Evolutionary conservation across 352 stramenopile genomes (phyloP), one percentile per base, ranked within the genome.

Genomic region (Phytophthora syringae): DNA sequence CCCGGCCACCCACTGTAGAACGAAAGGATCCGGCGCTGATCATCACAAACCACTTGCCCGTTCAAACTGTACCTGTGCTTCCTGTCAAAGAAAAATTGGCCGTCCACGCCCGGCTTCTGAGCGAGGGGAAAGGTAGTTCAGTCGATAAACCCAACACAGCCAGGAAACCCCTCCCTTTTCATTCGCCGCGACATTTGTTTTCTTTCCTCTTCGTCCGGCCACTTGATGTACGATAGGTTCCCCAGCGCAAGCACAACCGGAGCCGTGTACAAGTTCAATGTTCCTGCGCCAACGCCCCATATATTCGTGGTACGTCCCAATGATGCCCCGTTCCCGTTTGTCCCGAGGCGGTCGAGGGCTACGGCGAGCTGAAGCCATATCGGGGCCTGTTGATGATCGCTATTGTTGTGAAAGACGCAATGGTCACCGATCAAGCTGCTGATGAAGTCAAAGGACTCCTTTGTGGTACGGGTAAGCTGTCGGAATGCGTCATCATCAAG

Each of bases 31-130:
- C 58, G 18, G 1, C 51, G 44, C 15, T 37, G 13, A 16, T 68
- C 64, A 20, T 68, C 52, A 32, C 58, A 65, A 5, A 65, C 48
- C 2, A 73, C 30, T 39, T 64, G 58, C 3, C 18, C 64, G 21
- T 73, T 73, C 2, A 73, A 12, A 32, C 52, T 64, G 32, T 64
- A 73, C 1, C 64, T 25, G 2, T 42, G 37, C 42, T 73, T 72
- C 7, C 57, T n/a, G 21, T 72, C 37, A 36, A 64, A 73, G 22
- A 53, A 52, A 18, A 27, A 49, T 13, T 37, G 24, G 15, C 64
- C 64, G 27, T 64, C 48, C 7, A 62, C 47, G n/a, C 7, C 20
- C 18, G 58, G 58, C 40, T 68, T 68, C 22, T 69, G 47, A n/a
- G 47, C 28, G 15, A 73, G 36, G 7, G 44, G 49, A 30, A 68